Percentiles rank a stretch among this genome's conserved stretches.
Evolutionary conservation across 352 stramenopile species (phyloP).

Genomic region (Globisporangium emineosum): DNA sequence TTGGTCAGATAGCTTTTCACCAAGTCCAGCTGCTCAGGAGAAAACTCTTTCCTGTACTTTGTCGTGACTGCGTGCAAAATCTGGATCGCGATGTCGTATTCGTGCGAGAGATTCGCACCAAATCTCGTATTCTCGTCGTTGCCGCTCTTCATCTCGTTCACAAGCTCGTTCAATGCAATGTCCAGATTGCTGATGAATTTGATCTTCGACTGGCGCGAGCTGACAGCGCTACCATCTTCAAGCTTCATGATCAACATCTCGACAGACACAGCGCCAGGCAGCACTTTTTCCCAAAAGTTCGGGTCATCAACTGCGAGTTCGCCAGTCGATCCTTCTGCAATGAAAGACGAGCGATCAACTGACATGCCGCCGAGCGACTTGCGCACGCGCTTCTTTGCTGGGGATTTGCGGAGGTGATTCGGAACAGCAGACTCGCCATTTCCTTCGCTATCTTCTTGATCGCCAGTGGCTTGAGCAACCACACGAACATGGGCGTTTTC

Average conservation of each 20-base stretch:
- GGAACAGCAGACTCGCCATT: slow-evolving; percentile 9
- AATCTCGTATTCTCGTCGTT: slow-evolving; percentile 46
- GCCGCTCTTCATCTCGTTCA: slow-evolving; percentile 54
- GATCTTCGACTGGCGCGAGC: slow-evolving; percentile 79
- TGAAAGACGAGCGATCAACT: slow-evolving; percentile 88
- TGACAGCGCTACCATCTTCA: slow-evolving; percentile 82
- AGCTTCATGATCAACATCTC: slow-evolving; percentile 86
- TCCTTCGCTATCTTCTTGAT: slow-evolving; percentile 28
- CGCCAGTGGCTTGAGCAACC: slow-evolving; percentile 34
- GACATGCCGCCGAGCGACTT: slow-evolving; percentile 81
- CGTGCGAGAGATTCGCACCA: slow-evolving; percentile 64
- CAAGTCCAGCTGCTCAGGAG: slow-evolving; percentile 76
- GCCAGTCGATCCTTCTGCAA: slow-evolving; percentile 86
- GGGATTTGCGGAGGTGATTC: slow-evolving; percentile 33
- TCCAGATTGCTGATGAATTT: slow-evolving; percentile 89
- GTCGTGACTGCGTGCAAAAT: slow-evolving; percentile 72
- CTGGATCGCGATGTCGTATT: slow-evolving; percentile 86
- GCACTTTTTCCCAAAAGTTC: slow-evolving; percentile 95
- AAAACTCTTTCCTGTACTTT: slow-evolving; percentile 82
- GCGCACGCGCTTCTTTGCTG: slow-evolving; percentile 46
- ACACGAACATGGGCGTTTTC: slow-evolving; percentile 81
- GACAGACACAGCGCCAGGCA: slow-evolving; percentile 80
- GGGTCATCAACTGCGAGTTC: slow-evolving; percentile 95
- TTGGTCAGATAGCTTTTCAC: slow-evolving; percentile 70
- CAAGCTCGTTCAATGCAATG: slow-evolving; percentile 68